Evolutionary conservation across 2,329 filamentous ascomycete species (phyloP), one percentile per base, ranked within the genome.

Genomic region (Fusarium continuum): DNA sequence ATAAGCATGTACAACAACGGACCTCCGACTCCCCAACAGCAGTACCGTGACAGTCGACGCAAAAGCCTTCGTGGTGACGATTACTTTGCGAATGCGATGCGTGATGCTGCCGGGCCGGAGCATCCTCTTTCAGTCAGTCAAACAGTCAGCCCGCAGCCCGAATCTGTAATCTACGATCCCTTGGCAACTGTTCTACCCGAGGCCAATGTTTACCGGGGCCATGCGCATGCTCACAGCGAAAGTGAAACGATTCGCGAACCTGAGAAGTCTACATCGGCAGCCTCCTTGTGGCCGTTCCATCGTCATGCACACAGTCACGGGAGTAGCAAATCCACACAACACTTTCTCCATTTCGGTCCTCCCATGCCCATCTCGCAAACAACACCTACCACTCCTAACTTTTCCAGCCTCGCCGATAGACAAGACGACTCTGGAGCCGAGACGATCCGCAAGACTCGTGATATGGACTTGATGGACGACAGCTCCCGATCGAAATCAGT

Each of bases 401-500:
- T 72, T 25, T 76, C 77, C 8, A 72, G 68, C 16, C 65, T 68
- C 5, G 54, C 60, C n/a, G 77, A 79, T 29, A 73, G 79, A 44
- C 74, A 72, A 10, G 78, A 85, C 46, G 83, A 78, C 7, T 76
- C 80, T 7, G 67, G 58, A 9, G 40, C 52, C 4, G 68, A 68
- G 38, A 61, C 61, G 2, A 73, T 78, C 19, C 76, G 79, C 19
- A 80, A 77, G 55, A 73, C 77, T 8, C 78, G 79, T 3, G 79
- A 82, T 25, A 69, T 77, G 23, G 70, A 77, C 54, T 47, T 71
- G 34, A 57, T 66, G n/a, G 83, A 85, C 34, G 81, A 84, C 29
- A 75, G 77, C 19, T 79, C 81, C 3, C 82, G 88, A 29, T 84
- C 86, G 6, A 83, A 82, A 26, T 91, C 89, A 0, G 85, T 87